Conservation (phyloP, 2,329 filamentous ascomycete genomes). For the Chrysoporthe cubensis region DNA sequence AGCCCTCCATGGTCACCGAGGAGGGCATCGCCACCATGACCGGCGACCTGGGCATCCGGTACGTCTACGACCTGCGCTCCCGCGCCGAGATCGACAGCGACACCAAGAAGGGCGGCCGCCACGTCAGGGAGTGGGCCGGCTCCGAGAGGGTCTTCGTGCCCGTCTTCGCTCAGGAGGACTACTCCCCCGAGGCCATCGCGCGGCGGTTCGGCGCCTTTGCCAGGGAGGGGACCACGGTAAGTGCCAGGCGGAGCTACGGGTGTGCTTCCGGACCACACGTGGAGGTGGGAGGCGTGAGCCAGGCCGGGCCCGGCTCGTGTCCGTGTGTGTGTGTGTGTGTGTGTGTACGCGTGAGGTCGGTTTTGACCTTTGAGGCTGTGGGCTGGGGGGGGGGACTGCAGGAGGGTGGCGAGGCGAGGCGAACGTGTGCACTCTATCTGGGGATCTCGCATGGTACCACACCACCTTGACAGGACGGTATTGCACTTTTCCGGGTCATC, state of each 20-base stretch:
- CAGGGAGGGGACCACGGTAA: constrained; percentile 50
- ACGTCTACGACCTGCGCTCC: constrained; percentile 72
- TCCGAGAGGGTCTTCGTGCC: constrained; percentile 63
- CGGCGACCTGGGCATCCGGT: constrained; percentile 58
- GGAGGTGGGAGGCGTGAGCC: no score
- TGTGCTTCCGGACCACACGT: no score
- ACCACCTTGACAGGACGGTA: not conserved
- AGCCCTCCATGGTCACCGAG: constrained; percentile 61
- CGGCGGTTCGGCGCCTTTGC: constrained; percentile 64
- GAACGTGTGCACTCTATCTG: not conserved
- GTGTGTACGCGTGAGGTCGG: not conserved
- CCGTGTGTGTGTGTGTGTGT: not conserved
- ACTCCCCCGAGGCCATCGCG: constrained; percentile 65
- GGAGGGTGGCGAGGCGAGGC: not conserved
- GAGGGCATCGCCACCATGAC: constrained; percentile 57
- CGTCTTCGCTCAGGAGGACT: constrained; percentile 66
- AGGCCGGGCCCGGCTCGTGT: no score
- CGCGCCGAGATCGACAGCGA: constrained; percentile 58
- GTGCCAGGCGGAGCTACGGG: constrained; percentile 16
- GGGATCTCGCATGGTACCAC: not conserved
- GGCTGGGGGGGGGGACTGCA: not conserved
- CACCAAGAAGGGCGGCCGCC: constrained; percentile 36
- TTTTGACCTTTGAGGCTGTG: constrained; percentile 3
- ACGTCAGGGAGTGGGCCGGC: constrained; percentile 52
- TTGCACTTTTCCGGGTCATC: not conserved